A percentile compares a stretch with the other conserved stretches of the same genome.
Evolutionary conservation across 192 early-diverging fungal genomes (phyloP).

Genomic region (Podila verticillata): DNA sequence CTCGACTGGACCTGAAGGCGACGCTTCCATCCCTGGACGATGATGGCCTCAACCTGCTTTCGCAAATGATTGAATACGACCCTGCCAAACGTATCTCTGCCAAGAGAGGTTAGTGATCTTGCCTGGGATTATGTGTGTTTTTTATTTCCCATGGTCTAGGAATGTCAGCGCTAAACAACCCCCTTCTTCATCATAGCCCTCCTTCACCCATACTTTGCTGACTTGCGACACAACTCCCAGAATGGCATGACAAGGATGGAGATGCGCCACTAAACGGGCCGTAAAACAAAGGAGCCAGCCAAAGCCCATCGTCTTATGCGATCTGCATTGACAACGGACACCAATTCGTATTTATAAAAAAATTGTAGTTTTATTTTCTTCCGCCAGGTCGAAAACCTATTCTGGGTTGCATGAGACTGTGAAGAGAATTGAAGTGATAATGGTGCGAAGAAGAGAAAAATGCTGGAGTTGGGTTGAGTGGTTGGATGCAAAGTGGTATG

Average conservation of each 20-base stretch:
- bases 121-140: background rate
- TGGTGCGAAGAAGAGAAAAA: too few species aligned
- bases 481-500: too few species aligned
- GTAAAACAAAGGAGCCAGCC: background rate
- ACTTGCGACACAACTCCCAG: conserved; percentile 9
- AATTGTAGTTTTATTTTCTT: too few species aligned
- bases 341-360: too few species aligned
- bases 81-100: conserved; percentile 72
- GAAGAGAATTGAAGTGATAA: too few species aligned
- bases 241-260: background rate
- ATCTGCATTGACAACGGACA: too few species aligned
- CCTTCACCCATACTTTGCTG: conserved; percentile 80
- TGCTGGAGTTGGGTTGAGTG: too few species aligned
- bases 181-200: conserved; percentile 52
- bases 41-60: conserved; percentile 72
- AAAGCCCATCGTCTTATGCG: too few species aligned
- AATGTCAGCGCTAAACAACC: background rate
- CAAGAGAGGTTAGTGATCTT: conserved; percentile 40
- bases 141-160: background rate
- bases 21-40: conserved; percentile 75
- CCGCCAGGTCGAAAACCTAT: too few species aligned
- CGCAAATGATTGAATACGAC: conserved; percentile 79
- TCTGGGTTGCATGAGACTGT: too few species aligned
- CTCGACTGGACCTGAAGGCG: conserved; percentile 65
- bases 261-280: too few species aligned